Conservation (phyloP, 2,329 filamentous ascomycete genomes). For the Onygenales sp. region DNA sequence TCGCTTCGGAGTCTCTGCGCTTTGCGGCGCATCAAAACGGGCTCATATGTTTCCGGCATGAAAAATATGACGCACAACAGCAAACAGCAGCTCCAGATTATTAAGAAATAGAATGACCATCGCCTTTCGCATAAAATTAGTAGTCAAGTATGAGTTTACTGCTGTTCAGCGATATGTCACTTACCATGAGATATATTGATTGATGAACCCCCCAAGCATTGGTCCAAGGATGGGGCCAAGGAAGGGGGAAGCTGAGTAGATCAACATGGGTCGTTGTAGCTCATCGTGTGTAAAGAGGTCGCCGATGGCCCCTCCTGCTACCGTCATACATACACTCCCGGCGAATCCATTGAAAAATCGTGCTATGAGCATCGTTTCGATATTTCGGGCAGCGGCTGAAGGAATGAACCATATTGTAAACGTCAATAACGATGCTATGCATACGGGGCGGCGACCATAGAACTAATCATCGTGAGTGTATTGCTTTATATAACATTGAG, state of each 20-base stretch:
- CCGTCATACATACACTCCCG: constrained; percentile 56
- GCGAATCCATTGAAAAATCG: constrained; percentile 53
- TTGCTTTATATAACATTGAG: neutral
- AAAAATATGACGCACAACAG: constrained; percentile 53
- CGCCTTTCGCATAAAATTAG: constrained; percentile 21
- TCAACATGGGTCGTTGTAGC: constrained; percentile 66
- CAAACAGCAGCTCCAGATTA: constrained; percentile 61
- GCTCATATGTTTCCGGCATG: constrained; percentile 74
- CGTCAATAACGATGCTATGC: constrained; percentile 32
- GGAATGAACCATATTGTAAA: constrained; percentile 50
- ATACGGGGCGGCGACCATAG: neutral
- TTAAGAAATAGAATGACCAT: constrained; percentile 67
- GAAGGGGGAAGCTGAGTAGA: constrained; percentile 59
- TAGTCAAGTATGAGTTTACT: neutral
- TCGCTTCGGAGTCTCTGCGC: constrained; percentile 56
- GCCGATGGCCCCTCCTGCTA: constrained; percentile 70
- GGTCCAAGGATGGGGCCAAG: constrained; percentile 37
- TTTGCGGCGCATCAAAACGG: constrained; percentile 60
- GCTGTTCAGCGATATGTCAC: neutral
- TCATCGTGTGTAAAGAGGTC: constrained; percentile 58
- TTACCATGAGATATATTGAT: constrained; percentile 55
- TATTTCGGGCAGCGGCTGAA: constrained; percentile 43
- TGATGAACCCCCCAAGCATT: constrained; percentile 64
- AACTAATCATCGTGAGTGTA: neutral
- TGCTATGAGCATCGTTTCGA: constrained; percentile 48